Conservation (phyloP, 306 rosid species). For the Vigna unguiculata region DNA sequence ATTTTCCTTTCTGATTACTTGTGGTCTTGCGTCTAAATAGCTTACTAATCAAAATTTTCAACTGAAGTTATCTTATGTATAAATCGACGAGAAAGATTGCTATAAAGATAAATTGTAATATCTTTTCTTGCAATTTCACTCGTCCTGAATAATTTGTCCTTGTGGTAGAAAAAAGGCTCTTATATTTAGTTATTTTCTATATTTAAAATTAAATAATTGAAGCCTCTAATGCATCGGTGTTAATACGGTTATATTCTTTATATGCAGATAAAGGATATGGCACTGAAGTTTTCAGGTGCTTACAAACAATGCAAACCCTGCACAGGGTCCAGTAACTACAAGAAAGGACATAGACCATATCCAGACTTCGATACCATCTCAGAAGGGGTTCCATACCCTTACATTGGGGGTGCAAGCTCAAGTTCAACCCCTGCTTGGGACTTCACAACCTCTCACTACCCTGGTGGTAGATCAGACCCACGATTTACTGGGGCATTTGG, state of each 20-base stretch:
- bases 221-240: slow-evolving; percentile 12
- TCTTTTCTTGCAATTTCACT: background rate
- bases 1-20: background rate
- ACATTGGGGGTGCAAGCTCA: slow-evolving; percentile 87
- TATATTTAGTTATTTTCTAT: background rate
- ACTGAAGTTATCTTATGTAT: background rate
- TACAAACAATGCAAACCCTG: slow-evolving; percentile 84
- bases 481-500: slow-evolving; percentile 54
- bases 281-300: slow-evolving; percentile 85
- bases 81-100: background rate
- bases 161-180: background rate
- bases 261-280: slow-evolving; percentile 90
- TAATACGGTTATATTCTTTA: background rate
- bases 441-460: slow-evolving; percentile 69
- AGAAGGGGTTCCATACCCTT: slow-evolving; percentile 89
- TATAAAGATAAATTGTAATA: background rate
- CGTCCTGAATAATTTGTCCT: background rate
- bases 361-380: slow-evolving; percentile 89
- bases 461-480: slow-evolving; percentile 64
- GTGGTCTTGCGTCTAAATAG: background rate
- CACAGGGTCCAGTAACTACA: slow-evolving; percentile 74
- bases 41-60: background rate
- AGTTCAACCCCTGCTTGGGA: slow-evolving; percentile 98
- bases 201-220: background rate
- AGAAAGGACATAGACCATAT: slow-evolving; percentile 81